Conservation (phyloP, 1,139 yeast genomes). For the Wickerhamomyces sp. region DNA sequence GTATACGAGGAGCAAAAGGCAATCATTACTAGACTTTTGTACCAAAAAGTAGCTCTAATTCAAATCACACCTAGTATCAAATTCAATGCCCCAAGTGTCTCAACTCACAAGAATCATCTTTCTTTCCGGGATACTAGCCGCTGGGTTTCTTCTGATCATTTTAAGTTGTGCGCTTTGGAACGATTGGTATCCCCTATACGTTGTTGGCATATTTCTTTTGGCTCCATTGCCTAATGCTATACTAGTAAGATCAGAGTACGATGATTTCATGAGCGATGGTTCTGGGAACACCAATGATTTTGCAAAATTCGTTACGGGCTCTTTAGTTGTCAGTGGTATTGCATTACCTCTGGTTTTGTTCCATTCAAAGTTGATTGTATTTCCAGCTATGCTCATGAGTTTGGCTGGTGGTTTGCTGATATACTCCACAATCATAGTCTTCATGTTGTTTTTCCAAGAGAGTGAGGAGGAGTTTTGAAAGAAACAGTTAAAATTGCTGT, state of each 20-base stretch:
- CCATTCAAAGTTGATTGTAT: slow-evolving; percentile 51
- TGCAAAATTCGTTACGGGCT: slow-evolving; percentile 59
- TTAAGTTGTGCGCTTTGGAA: slow-evolving; percentile 69
- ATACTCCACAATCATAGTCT: slow-evolving; percentile 64
- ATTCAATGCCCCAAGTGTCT: slow-evolving; percentile 27
- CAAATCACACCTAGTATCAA: no score
- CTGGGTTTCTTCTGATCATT: slow-evolving; percentile 68
- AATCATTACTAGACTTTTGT: no score
- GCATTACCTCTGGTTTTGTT: slow-evolving; percentile 60
- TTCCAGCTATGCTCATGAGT: slow-evolving; percentile 62
- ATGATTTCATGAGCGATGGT: slow-evolving; percentile 64
- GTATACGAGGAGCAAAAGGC: no score
- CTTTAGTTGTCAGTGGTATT: slow-evolving; percentile 63
- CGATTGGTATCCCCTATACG: slow-evolving; percentile 69
- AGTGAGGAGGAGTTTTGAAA: slow-evolving; percentile 44
- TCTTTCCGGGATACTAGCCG: slow-evolving; percentile 63
- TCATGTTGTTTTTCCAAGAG: slow-evolving; percentile 64
- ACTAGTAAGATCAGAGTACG: slow-evolving; percentile 40
- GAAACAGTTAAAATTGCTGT: no score
- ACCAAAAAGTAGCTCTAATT: no score
- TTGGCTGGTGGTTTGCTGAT: slow-evolving; percentile 65
- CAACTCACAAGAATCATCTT: slow-evolving; percentile 70
- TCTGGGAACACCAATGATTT: slow-evolving; percentile 48
- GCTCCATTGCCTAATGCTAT: slow-evolving; percentile 69
- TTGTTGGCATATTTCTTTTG: slow-evolving; percentile 52